Evolutionary conservation across 345 rosid species (phyloP).

Genomic region (Citrus reticulata): DNA sequence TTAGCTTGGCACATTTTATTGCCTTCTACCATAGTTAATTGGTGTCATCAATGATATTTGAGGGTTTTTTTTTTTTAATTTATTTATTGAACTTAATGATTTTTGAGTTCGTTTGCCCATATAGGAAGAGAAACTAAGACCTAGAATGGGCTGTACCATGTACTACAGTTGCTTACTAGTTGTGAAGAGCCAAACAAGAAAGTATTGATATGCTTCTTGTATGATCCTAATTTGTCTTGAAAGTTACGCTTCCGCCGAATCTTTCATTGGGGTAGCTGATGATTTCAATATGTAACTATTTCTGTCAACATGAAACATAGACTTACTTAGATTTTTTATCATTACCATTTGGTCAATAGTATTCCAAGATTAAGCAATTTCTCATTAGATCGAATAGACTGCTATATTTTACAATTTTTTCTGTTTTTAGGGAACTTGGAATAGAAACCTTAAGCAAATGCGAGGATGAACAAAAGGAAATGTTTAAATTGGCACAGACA

Average conservation of each 20-base stretch:
- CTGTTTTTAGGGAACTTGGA: conserved; percentile 70
- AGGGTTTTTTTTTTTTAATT: too few species aligned
- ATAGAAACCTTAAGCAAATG: conserved; percentile 59
- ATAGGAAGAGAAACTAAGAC: conserved; percentile 8
- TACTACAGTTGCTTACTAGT: not conserved
- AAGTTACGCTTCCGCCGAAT: not conserved
- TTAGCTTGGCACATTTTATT: not conserved
- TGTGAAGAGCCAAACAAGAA: not conserved
- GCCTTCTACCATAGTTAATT: not conserved
- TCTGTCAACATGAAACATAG: not conserved
- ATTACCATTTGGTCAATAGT: not conserved
- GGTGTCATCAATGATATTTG: not conserved
- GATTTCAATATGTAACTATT: not conserved
- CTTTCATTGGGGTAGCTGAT: not conserved
- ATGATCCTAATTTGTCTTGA: not conserved
- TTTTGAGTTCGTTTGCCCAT: not conserved
- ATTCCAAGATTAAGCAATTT: not conserved
- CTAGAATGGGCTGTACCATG: not conserved
- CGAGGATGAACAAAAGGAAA: conserved; percentile 62
- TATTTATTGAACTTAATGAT: not conserved
- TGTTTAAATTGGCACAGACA: conserved; percentile 68
- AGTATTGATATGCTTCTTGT: not conserved
- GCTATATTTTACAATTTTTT: not conserved
- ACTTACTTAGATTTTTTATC: not conserved
- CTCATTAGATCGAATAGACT: not conserved